Evolutionary conservation across 352 stramenopile genomes (phyloP).

Genomic region (Phytopythium chamaehyphon): DNA sequence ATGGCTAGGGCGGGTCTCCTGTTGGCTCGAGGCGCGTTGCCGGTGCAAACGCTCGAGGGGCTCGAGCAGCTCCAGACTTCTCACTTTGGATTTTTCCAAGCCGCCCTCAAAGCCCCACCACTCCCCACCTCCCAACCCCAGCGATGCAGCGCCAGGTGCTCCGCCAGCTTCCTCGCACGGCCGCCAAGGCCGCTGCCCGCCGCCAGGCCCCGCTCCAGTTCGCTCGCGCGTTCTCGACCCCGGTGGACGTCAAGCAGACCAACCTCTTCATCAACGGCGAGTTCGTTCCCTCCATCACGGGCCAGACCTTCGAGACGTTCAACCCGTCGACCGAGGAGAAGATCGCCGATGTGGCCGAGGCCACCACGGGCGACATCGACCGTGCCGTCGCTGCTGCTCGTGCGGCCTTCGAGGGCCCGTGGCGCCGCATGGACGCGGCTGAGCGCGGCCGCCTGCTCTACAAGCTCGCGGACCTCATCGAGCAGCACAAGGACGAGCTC

Average conservation of each 20-base stretch:
- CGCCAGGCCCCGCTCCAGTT: conserved; percentile 14
- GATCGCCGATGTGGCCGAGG: conserved; percentile 65
- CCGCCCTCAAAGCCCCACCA: conserved; percentile 1
- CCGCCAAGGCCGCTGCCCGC: conserved; percentile 10
- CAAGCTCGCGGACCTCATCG: conserved; percentile 53
- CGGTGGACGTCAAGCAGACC: conserved; percentile 53
- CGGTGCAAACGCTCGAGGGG: background rate
- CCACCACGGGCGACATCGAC: conserved; percentile 60
- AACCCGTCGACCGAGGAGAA: conserved; percentile 83
- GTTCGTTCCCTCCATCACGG: conserved; percentile 65
- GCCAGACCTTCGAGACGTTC: conserved; percentile 73
- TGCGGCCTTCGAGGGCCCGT: conserved; percentile 59
- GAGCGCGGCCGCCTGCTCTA: conserved; percentile 40
- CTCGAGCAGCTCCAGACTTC: background rate
- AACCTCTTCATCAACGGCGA: conserved; percentile 85
- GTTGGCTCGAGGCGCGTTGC: background rate
- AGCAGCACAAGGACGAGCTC: conserved; percentile 61
- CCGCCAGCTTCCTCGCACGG: conserved; percentile 28
- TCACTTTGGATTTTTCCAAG: conserved; percentile 7
- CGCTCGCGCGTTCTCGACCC: conserved; percentile 31
- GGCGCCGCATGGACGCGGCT: conserved; percentile 45
- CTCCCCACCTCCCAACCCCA: conserved; percentile 4
- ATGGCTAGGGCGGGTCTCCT: no score
- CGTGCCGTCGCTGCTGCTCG: conserved; percentile 64
- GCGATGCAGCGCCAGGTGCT: conserved; percentile 49